Conservation (phyloP, 83 land plant species). For the Larix sibirica region DNA sequence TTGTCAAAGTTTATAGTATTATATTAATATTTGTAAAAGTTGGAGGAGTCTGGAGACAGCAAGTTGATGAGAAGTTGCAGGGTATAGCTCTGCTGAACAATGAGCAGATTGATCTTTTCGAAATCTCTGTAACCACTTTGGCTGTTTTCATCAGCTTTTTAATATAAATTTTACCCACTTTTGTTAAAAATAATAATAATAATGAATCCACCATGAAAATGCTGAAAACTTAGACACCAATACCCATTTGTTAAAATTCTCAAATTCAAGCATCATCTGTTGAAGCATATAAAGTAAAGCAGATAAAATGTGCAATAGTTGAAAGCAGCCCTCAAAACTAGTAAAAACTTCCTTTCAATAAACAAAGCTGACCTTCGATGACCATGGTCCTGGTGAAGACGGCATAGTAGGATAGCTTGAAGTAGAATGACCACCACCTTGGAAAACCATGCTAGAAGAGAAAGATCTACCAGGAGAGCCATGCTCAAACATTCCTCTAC, state of each 20-base stretch:
- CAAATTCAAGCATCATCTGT: background rate
- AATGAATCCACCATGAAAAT: no score
- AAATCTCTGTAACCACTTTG: no score
- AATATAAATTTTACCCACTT: no score
- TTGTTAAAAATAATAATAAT: no score
- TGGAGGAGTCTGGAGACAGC: no score
- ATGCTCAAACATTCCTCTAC: slow-evolving; percentile 13
- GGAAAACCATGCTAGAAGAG: slow-evolving; percentile 17
- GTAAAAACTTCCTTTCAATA: background rate
- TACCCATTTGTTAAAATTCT: background rate
- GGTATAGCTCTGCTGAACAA: no score
- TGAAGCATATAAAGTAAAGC: background rate
- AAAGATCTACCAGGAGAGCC: slow-evolving; percentile 22
- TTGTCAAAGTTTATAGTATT: no score
- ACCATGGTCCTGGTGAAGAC: slow-evolving; percentile 3
- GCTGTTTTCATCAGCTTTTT: no score
- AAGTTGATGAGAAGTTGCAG: no score
- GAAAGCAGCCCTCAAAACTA: background rate
- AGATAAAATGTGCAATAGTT: background rate
- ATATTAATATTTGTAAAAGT: no score
- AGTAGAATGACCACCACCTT: slow-evolving; percentile 18
- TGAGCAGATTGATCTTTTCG: no score
- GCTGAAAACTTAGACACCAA: background rate
- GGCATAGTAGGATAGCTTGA: slow-evolving; percentile 15
- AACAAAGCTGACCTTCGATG: slow-evolving; percentile 15